These are phyloP conservation scores for Blastocrithidia nonstop DNA, from an alignment of 208 protist genomes.

Conservation along the genomic window DNA sequence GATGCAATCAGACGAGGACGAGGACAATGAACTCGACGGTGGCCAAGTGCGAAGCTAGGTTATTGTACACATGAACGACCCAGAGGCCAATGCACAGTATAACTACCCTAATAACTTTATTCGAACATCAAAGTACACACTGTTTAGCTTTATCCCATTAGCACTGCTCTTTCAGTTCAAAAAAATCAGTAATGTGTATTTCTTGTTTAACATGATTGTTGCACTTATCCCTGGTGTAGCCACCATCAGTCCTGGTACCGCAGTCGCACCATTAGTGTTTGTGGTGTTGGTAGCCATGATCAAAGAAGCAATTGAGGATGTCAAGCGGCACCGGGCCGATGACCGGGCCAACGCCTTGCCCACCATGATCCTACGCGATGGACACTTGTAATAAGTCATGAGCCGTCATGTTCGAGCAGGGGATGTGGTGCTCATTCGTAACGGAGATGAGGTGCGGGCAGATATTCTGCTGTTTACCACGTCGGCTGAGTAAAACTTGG, in stretches of 20 bases:
- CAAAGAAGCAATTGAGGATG: slow-evolving; percentile 88
- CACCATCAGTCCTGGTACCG: slow-evolving; percentile 81
- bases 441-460: slow-evolving; percentile 71
- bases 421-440: slow-evolving; percentile 62
- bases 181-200: slow-evolving; percentile 90
- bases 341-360: slow-evolving; percentile 52
- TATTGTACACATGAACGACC: slow-evolving; percentile 73
- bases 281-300: slow-evolving; percentile 78
- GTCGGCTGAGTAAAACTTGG: slow-evolving; percentile 56
- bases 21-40: no score
- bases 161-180: slow-evolving; percentile 86
- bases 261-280: slow-evolving; percentile 80
- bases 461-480: slow-evolving; percentile 77
- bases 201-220: slow-evolving; percentile 88
- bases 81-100: slow-evolving; percentile 30
- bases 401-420: slow-evolving; percentile 58
- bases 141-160: slow-evolving; percentile 86
- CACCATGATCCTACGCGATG: slow-evolving; percentile 35
- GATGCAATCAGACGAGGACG: no score
- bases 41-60: slow-evolving; percentile 36
- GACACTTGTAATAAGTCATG: slow-evolving; percentile 20
- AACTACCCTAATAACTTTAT: slow-evolving; percentile 82
- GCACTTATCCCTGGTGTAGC: slow-evolving; percentile 82
- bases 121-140: slow-evolving; percentile 88
- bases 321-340: slow-evolving; percentile 60